Conservation (phyloP, 2,329 filamentous ascomycete species). For the Talaromyces amestolkiae region DNA sequence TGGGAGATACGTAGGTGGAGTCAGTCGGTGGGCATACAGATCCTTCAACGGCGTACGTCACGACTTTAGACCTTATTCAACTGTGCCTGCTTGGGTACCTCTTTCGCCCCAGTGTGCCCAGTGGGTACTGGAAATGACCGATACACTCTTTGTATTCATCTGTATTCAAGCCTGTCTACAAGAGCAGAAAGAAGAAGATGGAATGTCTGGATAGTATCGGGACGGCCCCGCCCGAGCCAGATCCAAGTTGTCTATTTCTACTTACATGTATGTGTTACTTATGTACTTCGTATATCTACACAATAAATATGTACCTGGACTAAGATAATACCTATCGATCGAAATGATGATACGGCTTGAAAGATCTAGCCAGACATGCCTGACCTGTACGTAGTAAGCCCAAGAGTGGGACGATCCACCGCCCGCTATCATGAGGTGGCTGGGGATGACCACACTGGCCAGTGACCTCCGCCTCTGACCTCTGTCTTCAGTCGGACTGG, state of each 20-base stretch:
- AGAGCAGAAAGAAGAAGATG: background rate
- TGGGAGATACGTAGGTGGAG: background rate
- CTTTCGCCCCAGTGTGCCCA: background rate
- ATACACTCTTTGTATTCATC: background rate
- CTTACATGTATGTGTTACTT: background rate
- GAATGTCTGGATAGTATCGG: slow-evolving; percentile 11
- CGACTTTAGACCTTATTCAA: background rate
- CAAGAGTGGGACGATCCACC: slow-evolving; percentile 9
- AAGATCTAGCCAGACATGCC: slow-evolving; percentile 1
- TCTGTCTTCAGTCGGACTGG: background rate
- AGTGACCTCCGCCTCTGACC: background rate
- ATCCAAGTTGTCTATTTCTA: background rate
- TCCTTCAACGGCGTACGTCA: background rate
- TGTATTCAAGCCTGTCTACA: background rate
- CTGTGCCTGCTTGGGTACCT: background rate
- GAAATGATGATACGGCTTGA: background rate
- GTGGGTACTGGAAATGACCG: background rate
- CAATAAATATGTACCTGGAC: background rate
- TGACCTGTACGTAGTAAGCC: background rate
- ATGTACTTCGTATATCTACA: background rate
- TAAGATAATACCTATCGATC: background rate
- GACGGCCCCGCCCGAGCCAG: slow-evolving; percentile 19
- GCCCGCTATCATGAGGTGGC: slow-evolving; percentile 6
- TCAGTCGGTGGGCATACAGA: background rate
- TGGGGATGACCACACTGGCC: slow-evolving; percentile 4